Conservation (phyloP, 2,329 filamentous ascomycete species). For the Bipolaris oryzae region DNA sequence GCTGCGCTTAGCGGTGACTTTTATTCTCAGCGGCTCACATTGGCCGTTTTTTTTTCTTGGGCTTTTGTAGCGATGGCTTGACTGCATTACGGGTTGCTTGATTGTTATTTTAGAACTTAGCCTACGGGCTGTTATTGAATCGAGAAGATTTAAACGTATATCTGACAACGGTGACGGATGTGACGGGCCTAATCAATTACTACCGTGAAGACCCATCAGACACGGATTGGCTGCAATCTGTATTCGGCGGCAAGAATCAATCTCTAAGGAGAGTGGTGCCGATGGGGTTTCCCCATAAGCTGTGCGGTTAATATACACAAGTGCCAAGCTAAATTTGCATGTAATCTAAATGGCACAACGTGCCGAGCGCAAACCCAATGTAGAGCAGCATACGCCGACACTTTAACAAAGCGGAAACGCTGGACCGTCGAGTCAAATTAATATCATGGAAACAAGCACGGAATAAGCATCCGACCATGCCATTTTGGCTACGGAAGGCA, state of each 20-base stretch:
- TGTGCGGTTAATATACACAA: conserved; percentile 11
- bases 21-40: conserved; percentile 11
- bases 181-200: neutral
- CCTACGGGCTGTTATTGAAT: conserved; percentile 5
- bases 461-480: conserved; percentile 7
- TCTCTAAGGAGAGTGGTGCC: neutral
- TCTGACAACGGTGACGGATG: neutral
- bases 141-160: conserved; percentile 1
- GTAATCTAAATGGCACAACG: conserved; percentile 15
- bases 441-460: conserved; percentile 11
- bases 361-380: conserved; percentile 1
- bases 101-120: conserved; percentile 8
- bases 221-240: conserved; percentile 3
- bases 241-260: conserved; percentile 3
- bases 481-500: conserved; percentile 8
- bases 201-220: neutral
- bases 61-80: conserved; percentile 10
- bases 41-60: neutral
- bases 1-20: conserved; percentile 12
- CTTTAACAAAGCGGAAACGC: conserved; percentile 18
- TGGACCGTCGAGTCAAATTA: conserved; percentile 8
- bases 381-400: neutral
- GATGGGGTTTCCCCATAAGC: neutral
- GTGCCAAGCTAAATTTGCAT: conserved; percentile 14
- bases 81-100: conserved; percentile 7